Base-by-base conservation (phyloP, 768 basidiomycete species). In the Mycena epipterygia region DNA sequence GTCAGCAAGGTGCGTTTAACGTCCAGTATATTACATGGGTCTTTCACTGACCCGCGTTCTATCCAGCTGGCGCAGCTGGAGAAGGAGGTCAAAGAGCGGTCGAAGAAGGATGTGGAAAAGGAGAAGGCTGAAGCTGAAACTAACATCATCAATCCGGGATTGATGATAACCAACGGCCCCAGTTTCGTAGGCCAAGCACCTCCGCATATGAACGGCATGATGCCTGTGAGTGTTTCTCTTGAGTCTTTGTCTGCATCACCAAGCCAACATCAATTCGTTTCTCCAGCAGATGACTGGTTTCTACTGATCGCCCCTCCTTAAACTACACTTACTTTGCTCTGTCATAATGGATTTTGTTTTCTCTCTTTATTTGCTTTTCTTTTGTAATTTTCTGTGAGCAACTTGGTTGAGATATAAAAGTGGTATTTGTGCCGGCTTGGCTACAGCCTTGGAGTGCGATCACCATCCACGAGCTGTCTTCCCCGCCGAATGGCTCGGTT, bases 111-210 rank as follows among this genome's bases (percentile, higher is more conserved):
- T 39, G 88, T 86, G 30, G 90, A 92, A 79, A 97, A 98, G 84
- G 96, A 97, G 84, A 88, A 95, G 79, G 91, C 90, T 56, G 96
- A 97, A 75, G 89, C 95, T 16, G 91, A 95, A 65, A 90, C 90
- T 60, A 93, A 93, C 7, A 95, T 97, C 74, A 95, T 97, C 82
- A 96, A 95, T 78, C 94, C 95, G 64, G 93, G 92, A 41, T 79
- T 92, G 30, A 82, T 94, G 75, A 84, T 95, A 64, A 95, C 94
- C 33, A 93, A 94, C 64, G 72, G 72, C 53, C 68, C 72, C 75
- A 93, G 93, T 64, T 91, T 87, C 81, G 83, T 85, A 64, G 86
- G 88, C 51, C 91, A 92, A 56, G 58, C 33, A 75, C 91, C 87
- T 39, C 91, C 93, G 73, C 87, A 89, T 70, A 87, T 90, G 84